Base-by-base conservation (phyloP, 306 rosid genomes). In the Quercus mongolica region DNA sequence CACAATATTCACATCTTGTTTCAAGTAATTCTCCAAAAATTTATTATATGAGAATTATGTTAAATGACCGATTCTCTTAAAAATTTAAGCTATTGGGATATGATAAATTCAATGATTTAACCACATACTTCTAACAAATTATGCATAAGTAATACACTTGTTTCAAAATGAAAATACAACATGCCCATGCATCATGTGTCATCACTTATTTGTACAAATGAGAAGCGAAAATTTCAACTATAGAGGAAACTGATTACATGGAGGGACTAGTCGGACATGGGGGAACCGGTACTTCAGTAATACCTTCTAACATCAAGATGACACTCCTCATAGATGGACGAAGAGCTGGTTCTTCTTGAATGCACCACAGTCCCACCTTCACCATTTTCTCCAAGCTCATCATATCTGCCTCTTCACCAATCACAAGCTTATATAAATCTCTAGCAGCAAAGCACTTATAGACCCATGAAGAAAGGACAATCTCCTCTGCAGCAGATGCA, bases 301-400 rank as follows among this genome's bases (percentile, higher is more conserved):
- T 79, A 18, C 78, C 74, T 65, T 73, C 74, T 8, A 79, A 65
- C 83, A 79, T 73, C 78, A 79, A 55, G 18, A 63, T 44, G 0
- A 73, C 83, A 33, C 74, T 64, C 62, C 73, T 73, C 83, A 79
- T 79, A n/a, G 83, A 79, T 33, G 83, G 83, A 15, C 83, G 78
- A 64, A 79, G 78, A 52, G 44, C 56, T 21, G 74, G 78, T 74
- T 79, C 78, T 6, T 79, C 83, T 73, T 63, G 83, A 70, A 70
- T 57, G 9, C 81, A 78, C 76, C 81, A 78, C 0, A 78, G 23
- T 33, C 56, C 81, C 3, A 73, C 74, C 64, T 73, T 17, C 0
- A 51, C 79, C 79, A 64, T 33, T 4, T 80, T 74, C 46, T 80
- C 79, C 13, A 80, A 80, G 4, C 5, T 67, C n/a, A 1, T 55